Evolutionary conservation across 345 rosid species (phyloP), one percentile per base, ranked within the genome.

Genomic region (Eucalyptus marginata): DNA sequence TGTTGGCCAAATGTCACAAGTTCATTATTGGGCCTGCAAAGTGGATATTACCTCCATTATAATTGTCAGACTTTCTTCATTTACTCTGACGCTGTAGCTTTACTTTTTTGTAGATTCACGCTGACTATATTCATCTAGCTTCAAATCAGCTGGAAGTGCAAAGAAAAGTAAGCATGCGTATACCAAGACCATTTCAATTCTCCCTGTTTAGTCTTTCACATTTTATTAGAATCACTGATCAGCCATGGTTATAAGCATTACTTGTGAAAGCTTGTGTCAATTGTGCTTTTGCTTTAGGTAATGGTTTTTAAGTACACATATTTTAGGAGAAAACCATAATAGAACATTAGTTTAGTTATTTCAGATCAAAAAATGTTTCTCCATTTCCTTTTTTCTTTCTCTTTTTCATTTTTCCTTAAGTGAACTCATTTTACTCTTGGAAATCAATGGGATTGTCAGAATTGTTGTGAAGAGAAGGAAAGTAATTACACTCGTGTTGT

Each of bases 61-160:
- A 13, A 36, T 43, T 40, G 40, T 56, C 47, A 56, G 20, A 58
- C 4, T 86, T 86, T 24, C 81, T 20, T 27, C 8, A 3, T 88
- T 40, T 36, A 88, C 86, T 27, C 36, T 88, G 68, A 5, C 33
- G 11, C 40, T n/a, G 40, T 86, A 50, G 43, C 89, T 54, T 76
- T 50, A 17, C 2, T 89, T 33, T 86, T 89, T 51, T 88, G 89
- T 94, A 97, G 99, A 96, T 94, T 90, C 97, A 94, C 25, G 94
- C 94, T 36, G 98, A 97, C 93, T 97, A 96, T 92, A 97, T 95
- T 90, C 96, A 88, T 90, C 98, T 97, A 91, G 96, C 97, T 89
- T 96, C 99, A 52, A 95, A 93, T 88, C 97, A 98, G 91, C 88
- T 96, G 89, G 95, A 94, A 91, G 92, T 90, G 88, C 99, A 96